These are phyloP conservation scores for Talaromyces albobiverticillius DNA, from an alignment of 2,329 filamentous ascomycete species.

Conservation along the genomic window DNA sequence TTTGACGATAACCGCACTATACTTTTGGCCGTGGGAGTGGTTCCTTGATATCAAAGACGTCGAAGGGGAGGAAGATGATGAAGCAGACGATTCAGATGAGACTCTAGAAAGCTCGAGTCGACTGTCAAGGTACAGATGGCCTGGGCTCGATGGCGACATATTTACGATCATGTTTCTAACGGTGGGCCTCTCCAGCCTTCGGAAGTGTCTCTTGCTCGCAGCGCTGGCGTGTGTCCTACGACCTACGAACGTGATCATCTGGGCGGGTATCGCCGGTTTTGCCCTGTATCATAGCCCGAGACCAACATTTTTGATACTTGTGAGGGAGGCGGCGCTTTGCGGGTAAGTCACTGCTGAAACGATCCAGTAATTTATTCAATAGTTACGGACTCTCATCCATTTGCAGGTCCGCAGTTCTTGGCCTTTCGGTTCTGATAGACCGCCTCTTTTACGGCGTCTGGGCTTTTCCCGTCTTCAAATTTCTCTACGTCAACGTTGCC, in stretches of 20 bases:
- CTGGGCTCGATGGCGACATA: constrained; percentile 12
- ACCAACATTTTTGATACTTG: constrained; percentile 50
- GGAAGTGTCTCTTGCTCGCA: constrained; percentile 69
- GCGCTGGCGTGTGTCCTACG: constrained; percentile 80
- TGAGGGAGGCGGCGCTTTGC: constrained; percentile 64
- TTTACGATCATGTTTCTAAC: constrained; percentile 18
- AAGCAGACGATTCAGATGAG: constrained; percentile 1
- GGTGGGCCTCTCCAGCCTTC: constrained; percentile 43
- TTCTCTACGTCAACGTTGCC: constrained; percentile 85
- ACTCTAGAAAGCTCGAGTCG: constrained; percentile 14
- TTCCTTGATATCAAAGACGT: constrained; percentile 47
- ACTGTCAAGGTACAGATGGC: constrained; percentile 25
- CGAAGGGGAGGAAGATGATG: constrained; percentile 36
- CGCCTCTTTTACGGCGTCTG: constrained; percentile 76
- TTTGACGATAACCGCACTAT: constrained; percentile 74
- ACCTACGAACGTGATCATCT: constrained; percentile 86
- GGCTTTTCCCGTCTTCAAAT: constrained; percentile 85
- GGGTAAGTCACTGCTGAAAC: constrained; percentile 29
- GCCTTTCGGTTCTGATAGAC: constrained; percentile 66
- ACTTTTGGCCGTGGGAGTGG: constrained; percentile 83
- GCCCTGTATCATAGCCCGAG: constrained; percentile 46
- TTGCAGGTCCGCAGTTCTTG: constrained; percentile 56
- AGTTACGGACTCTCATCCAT: neutral
- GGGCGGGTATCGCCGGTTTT: constrained; percentile 64
- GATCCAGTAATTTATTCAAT: neutral